A percentile compares a stretch with the other conserved stretches of the same genome.
Evolutionary conservation across 1,139 yeast genomes (phyloP).

Genomic region (Geotrichum histeridarum): DNA sequence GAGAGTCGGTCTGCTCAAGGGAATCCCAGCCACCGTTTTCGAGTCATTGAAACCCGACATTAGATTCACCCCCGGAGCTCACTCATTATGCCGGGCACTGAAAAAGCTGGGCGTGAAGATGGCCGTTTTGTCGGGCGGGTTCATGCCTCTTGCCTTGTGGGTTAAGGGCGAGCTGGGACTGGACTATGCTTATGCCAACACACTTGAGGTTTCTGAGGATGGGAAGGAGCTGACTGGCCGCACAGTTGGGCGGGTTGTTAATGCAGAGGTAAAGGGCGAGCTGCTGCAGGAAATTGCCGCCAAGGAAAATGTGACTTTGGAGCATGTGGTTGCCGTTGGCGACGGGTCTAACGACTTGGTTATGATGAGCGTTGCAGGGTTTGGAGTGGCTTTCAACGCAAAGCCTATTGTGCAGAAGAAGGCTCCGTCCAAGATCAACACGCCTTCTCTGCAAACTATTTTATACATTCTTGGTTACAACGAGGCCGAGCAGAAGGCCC

Average conservation of each 20-base stretch:
- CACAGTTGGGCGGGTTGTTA: constrained; percentile 73
- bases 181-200: constrained; percentile 87
- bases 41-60: constrained; percentile 69
- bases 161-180: constrained; percentile 64
- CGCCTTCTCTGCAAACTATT: constrained; percentile 62
- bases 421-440: constrained; percentile 81
- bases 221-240: constrained; percentile 46
- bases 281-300: constrained; percentile 63
- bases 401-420: constrained; percentile 77
- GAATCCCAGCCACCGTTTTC: constrained; percentile 76
- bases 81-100: constrained; percentile 59
- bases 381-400: constrained; percentile 96
- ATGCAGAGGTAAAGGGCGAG: constrained; percentile 77
- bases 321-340: constrained; percentile 72
- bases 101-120: constrained; percentile 57
- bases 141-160: constrained; percentile 77
- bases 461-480: constrained; percentile 75
- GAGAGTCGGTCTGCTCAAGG: constrained; percentile 73
- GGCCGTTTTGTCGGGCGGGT: constrained; percentile 95
- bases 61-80: constrained; percentile 76
- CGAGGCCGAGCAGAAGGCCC: constrained; percentile 45
- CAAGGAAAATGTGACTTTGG: constrained; percentile 54
- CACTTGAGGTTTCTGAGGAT: constrained; percentile 45
- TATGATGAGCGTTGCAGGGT: constrained; percentile 91
- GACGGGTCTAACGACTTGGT: constrained; percentile 95